Evolutionary conservation across 2,329 filamentous ascomycete species (phyloP), one percentile per base, ranked within the genome.

Genomic region (Chaetothyriales sp.): DNA sequence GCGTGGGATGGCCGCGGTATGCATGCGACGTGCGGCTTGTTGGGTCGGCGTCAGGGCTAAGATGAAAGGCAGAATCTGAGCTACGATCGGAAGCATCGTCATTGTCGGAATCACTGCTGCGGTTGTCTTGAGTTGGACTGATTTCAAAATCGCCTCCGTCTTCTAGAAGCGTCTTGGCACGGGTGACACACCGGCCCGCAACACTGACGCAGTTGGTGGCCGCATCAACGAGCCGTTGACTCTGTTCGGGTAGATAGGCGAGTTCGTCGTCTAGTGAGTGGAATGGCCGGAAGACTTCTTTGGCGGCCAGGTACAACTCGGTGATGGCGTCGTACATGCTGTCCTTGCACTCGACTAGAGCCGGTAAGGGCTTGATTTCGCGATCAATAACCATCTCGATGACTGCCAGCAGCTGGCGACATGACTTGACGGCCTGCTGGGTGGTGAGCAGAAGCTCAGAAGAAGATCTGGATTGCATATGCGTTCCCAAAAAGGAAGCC

Each of bases 401-500:
- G 9, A 95, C 81, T 15, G 80, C 77, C 48, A 95, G 74, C 47
- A 97, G 75, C 58, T 84, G 80, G 46, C 83, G 83, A 57, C 89
- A 94, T 2, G 89, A 89, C 6, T 81, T 76, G 8, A 89, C 86
- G 7, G 89, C 87, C 65, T 90, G 83, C 64, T 86, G 83, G 47
- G 94, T 90, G 15, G 86, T 89, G 9, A 82, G 71, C 29, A 89
- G 81, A 47, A 97, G 76, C 65, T 95, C 89, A 1, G 85, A 80
- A 7, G 88, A 84, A 6, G 89, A 92, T 56, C 92, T 84, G n/a
- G 89, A 92, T 65, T 95, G 89, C 54, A 95, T 75, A 67, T 95
- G 88, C 51, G 95, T 77, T 15, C 92, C 92, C 65, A 97, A 90
- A 66, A 97, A 95, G 4, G 88, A 94, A 48, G 87, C 90, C 49